Conservation (phyloP, 2,329 filamentous ascomycete species). For the Colletotrichum incanum region DNA sequence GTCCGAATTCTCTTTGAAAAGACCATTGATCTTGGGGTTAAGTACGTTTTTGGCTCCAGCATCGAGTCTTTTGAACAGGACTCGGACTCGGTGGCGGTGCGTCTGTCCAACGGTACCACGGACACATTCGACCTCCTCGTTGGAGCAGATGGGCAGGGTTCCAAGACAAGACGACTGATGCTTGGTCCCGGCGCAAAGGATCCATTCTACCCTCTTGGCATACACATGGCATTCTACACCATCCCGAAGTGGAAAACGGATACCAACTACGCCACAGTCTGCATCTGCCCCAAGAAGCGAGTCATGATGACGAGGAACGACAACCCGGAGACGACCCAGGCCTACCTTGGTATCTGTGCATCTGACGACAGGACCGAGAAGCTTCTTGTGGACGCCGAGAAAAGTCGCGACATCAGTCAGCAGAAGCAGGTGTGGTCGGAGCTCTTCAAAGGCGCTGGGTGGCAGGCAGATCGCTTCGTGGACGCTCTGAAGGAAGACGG, state of each 20-base stretch:
- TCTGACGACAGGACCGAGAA: constrained; percentile 21
- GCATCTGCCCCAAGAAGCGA: constrained; percentile 17
- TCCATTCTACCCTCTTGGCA: constrained; percentile 46
- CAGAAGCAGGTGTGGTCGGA: constrained; percentile 53
- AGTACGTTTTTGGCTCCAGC: constrained; percentile 49
- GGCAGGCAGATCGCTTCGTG: constrained; percentile 62
- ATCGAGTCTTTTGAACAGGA: constrained; percentile 52
- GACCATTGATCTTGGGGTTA: constrained; percentile 48
- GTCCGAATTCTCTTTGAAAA: constrained; percentile 64
- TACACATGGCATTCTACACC: constrained; percentile 54
- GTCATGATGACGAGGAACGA: constrained; percentile 30
- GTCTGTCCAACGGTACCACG: constrained; percentile 59
- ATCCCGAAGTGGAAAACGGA: constrained; percentile 47
- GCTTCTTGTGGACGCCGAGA: constrained; percentile 14
- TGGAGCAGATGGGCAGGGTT: constrained; percentile 70
- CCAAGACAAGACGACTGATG: constrained; percentile 62
- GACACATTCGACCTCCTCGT: constrained; percentile 67
- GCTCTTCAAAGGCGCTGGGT: constrained; percentile 53
- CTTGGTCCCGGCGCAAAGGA: constrained; percentile 49
- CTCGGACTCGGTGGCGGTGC: constrained; percentile 53
- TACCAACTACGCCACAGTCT: constrained; percentile 35
- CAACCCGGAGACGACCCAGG: constrained; percentile 41
- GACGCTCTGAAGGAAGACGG: constrained; percentile 46
- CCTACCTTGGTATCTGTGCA: constrained; percentile 29
- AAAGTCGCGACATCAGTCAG: constrained; percentile 37